Base-by-base conservation (phyloP, 495 filamentous ascomycete genomes). In the Astrothelium macrocarpum region DNA sequence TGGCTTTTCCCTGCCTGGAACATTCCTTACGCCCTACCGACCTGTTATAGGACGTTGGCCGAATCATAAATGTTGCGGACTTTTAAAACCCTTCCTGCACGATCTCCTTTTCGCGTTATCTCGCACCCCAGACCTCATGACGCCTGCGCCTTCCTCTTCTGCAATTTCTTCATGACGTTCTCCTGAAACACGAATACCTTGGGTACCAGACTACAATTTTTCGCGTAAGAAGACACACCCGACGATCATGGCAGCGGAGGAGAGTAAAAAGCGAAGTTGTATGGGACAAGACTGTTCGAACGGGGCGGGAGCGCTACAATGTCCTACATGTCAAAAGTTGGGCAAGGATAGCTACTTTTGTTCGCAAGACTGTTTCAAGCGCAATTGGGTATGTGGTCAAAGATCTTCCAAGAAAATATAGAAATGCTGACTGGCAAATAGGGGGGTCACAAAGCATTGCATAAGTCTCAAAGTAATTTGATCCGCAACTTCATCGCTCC, bases 311-410 rank as follows among this genome's bases (percentile, higher is more conserved):
- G 78, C 85, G 28, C 77, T 97, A 14, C 91, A 97, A 73, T 98
- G 94, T 78, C 94, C 94, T 29, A 97, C 88, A 56, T 98, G 94
- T 70, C 79, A 96, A 64, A 96, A 92, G 75, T 75, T 89, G 60
- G 91, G 89, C 59, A 92, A 88, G 70, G 90, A 93, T 72, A 94
- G 90, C 77, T 96, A 84, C 75, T 98, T 97, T 80, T 98, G 94
- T 79, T 91, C 91, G 12, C 95, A 98, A 73, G 95, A 97, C 70
- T 98, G 94, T 81, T 98, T 98, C 79, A 97, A 96, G 80, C 85
- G 84, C 72, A 97, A 90, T 78, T 98, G 94, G 94, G 94, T 97
- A 84, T 72, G 87, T 74, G 59, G 59, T n/a, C 46, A 16, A 26
- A 7, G 7, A 34, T 62, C 69, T 65, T 12, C 7, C 12, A 20